Evolutionary conservation across 345 rosid species (phyloP).

Genomic region (Luvunga scandens): DNA sequence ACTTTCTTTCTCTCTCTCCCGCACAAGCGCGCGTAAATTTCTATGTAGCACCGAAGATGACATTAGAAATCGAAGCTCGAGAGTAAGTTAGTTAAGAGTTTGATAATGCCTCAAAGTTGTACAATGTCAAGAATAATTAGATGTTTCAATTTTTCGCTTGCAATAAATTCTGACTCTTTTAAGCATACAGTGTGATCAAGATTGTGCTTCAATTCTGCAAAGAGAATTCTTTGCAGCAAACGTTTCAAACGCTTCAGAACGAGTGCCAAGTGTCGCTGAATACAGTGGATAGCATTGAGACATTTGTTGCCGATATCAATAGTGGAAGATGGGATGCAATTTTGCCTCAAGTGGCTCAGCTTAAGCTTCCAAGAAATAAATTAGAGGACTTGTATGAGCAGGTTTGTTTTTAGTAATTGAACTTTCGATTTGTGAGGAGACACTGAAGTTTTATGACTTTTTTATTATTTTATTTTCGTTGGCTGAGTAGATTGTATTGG

Average conservation of each 20-base stretch:
- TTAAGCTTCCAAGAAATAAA: slow-evolving; percentile 87
- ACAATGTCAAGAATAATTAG: neutral
- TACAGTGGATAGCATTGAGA: slow-evolving; percentile 90
- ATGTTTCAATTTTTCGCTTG: neutral
- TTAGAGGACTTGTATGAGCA: slow-evolving; percentile 92
- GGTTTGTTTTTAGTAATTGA: slow-evolving; percentile 30
- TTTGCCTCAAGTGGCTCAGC: slow-evolving; percentile 92
- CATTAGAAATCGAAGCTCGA: slow-evolving; percentile 93
- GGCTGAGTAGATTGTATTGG: slow-evolving; percentile 72
- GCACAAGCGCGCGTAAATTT: neutral
- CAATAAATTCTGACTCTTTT: neutral
- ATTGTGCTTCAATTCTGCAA: slow-evolving; percentile 98
- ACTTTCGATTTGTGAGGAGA: neutral
- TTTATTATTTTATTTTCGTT: slow-evolving; percentile 3
- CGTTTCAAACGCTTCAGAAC: slow-evolving; percentile 87
- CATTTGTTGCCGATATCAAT: slow-evolving; percentile 85
- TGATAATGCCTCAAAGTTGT: neutral
- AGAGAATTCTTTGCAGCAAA: slow-evolving; percentile 89
- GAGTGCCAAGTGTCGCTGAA: slow-evolving; percentile 96
- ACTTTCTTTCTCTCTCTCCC: neutral
- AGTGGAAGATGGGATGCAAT: slow-evolving; percentile 93
- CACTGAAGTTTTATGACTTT: neutral
- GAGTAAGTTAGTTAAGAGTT: slow-evolving; percentile 53
- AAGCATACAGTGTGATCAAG: slow-evolving; percentile 73
- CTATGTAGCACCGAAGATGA: slow-evolving; percentile 39